Conservation (phyloP, 2,329 filamentous ascomycete species). For the Clonostachys sp. region DNA sequence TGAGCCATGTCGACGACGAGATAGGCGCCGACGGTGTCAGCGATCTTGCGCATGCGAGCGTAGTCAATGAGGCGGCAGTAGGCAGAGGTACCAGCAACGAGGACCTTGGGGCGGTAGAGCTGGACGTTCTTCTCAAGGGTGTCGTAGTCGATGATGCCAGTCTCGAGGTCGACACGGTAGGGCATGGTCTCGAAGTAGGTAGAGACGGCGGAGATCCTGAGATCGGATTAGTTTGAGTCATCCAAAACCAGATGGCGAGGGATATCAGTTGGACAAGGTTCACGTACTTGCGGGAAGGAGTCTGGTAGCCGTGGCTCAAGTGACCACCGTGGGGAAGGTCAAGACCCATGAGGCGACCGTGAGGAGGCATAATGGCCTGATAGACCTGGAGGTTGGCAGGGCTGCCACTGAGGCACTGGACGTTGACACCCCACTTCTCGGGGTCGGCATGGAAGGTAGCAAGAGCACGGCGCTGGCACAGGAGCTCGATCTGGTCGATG, state of each 20-base stretch:
- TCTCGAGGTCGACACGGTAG: slow-evolving; percentile 84
- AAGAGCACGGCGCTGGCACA: slow-evolving; percentile 92
- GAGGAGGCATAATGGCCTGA: slow-evolving; percentile 92
- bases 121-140: slow-evolving; percentile 83
- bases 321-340: slow-evolving; percentile 93
- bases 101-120: slow-evolving; percentile 92
- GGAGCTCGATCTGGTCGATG: slow-evolving; percentile 93
- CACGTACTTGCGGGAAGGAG: slow-evolving; percentile 78
- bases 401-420: slow-evolving; percentile 87
- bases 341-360: slow-evolving; percentile 95
- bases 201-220: slow-evolving; percentile 86
- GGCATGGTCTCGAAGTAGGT: slow-evolving; percentile 99
- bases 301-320: slow-evolving; percentile 96
- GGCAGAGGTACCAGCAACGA: slow-evolving; percentile 93
- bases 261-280: neutral
- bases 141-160: slow-evolving; percentile 96
- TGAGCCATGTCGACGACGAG: slow-evolving; percentile 98
- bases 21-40: slow-evolving; percentile 90
- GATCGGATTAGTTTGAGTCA: neutral
- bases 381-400: slow-evolving; percentile 98
- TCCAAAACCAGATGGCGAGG: neutral
- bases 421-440: slow-evolving; percentile 96
- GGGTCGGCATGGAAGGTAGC: slow-evolving; percentile 83
- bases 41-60: slow-evolving; percentile 90
- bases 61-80: slow-evolving; percentile 99